These are phyloP conservation scores for Schrenkiella parvula DNA, from an alignment of 345 rosid species.

Conservation along the genomic window DNA sequence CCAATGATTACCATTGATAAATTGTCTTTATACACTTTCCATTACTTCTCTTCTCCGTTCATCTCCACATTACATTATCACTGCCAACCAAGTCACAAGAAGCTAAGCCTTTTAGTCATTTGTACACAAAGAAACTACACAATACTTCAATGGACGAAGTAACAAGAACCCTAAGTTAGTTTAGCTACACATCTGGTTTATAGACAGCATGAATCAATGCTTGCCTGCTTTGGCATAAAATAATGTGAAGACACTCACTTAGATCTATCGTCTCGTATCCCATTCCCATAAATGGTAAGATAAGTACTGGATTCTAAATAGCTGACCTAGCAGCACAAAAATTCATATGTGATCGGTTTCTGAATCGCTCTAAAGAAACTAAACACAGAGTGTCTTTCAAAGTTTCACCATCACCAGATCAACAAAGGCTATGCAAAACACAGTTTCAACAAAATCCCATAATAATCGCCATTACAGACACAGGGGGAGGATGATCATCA, in stretches of 20 bases:
- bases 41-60: not conserved
- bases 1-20: not conserved
- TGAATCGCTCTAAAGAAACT: not conserved
- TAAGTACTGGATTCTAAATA: not conserved
- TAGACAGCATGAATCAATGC: too few relatives aligned
- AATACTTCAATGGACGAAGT: not conserved
- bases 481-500: not conserved
- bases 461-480: not conserved
- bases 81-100: conserved; percentile 6
- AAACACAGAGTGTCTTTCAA: not conserved
- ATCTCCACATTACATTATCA: conserved; percentile 6
- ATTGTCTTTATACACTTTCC: not conserved
- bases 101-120: not conserved
- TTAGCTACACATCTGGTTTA: too few relatives aligned
- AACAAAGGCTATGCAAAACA: not conserved
- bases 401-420: not conserved
- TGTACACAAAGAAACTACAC: not conserved
- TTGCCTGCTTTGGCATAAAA: too few relatives aligned
- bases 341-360: not conserved
- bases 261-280: not conserved
- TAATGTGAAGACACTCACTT: too few relatives aligned
- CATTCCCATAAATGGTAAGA: not conserved
- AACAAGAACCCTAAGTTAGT: not conserved
- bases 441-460: not conserved
- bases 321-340: not conserved